Evolutionary conservation across 2,329 filamentous ascomycete species (phyloP), one percentile per base, ranked within the genome.

Genomic region (Alternaria consortialis): DNA sequence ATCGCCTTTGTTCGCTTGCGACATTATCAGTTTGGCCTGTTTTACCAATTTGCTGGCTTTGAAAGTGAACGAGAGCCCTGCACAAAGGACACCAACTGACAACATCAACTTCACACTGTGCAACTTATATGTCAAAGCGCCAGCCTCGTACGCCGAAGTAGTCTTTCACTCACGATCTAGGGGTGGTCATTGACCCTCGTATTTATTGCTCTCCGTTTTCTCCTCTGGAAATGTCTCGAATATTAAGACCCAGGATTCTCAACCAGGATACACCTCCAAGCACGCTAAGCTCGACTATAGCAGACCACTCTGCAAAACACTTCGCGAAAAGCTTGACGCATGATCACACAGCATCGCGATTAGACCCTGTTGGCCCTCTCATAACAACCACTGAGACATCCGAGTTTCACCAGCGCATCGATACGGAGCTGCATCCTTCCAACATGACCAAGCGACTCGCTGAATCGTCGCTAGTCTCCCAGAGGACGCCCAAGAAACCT

Each of bases 381-480:
- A 39, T 20, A 31, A 40, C 43, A 9, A 40, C 9, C 13, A 36
- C 32, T 40, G 7, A 23, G 23, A 20, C 23, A 48, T 9, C 25
- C 17, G 5, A 7, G 23, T 40, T 29, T 13, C n/a, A 5, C 20
- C n/a, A 40, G 31, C 1, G 27, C 36, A 40, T 11, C 36, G 1
- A 37, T 29, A 52, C 50, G 36, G 25, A 32, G 29, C 50, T 42
- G 12, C 6, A 8, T n/a, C 13, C 23, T n/a, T 17, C 11, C 15
- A 42, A 13, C 0, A 68, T 66, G 63, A 34, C 46, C 11, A 67
- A 65, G 37, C 65, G 47, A 11, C 17, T 27, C 36, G 55, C 66
- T 15, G 32, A 17, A 3, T 39, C 57, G 7, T 37, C 58, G 6
- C 39, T 48, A 4, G 12, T 8, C 7, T 34, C 50, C 12, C n/a